Evolutionary conservation across 352 stramenopile genomes (phyloP), one percentile per base, ranked within the genome.

Genomic region (Globisporangium paddicum): DNA sequence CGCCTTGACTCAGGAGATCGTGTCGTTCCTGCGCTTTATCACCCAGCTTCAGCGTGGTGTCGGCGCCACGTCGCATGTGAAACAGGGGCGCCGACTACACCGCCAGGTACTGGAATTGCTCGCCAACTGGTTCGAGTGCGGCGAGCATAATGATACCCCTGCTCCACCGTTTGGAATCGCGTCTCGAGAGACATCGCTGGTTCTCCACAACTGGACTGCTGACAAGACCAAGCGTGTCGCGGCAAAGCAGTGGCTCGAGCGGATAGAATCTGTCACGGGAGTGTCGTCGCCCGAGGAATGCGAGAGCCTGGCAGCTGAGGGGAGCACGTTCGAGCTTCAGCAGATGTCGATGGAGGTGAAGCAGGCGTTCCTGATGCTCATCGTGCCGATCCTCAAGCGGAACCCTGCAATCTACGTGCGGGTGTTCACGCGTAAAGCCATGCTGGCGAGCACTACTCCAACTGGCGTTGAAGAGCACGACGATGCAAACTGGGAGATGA

Each of bases 261-360:
- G 62, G 32, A 81, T 87, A 61, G 76, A 81, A 44, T 60, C 58
- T 4, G 52, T 57, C 10, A 64, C 38, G 6, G 21, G 64, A 21
- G 0, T 67, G 44, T 13, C 46, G 42, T 51, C 23, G 42, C 26
- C 50, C 55, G 30, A 66, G 16, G 30, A 71, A 18, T 60, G 75
- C 14, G 50, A 75, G 10, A 58, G 69, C 18, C 42, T 80, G 1
- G 50, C 53, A 8, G 40, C 42, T 2, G 68, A 81, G 32, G 66
- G 70, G 0, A 72, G 66, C 38, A 86, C 72, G 13, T 68, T 86
- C 2, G 71, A 80, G 49, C 57, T 89, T 35, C 64, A 79, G 50
- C 55, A 79, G 11, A 77, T 93, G 69, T 87, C 77, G 32, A 45
- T 64, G 1, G 78, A 90, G 37, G 82, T 89, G 28, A 93, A 93